phyloP scores from a whole-genome alignment of 2,329 filamentous ascomycete genomes.

The Penicillium sp. region DNA sequence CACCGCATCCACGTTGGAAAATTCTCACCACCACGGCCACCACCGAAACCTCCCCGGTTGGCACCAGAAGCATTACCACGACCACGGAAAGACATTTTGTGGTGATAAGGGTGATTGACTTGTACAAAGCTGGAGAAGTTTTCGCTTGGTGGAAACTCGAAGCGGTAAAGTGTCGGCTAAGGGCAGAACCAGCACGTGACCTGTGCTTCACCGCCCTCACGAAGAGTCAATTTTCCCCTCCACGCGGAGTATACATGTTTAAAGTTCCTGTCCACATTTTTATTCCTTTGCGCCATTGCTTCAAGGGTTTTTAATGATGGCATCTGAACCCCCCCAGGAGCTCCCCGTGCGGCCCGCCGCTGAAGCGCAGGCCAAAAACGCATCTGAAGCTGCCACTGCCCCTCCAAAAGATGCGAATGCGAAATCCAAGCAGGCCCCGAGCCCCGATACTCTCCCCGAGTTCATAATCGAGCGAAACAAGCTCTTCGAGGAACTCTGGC shows the following conservation, averaged over 20 bases:
- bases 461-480: slow-evolving; percentile 77
- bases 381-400: slow-evolving; percentile 24
- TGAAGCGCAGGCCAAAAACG: slow-evolving; percentile 19
- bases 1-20: not conserved
- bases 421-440: slow-evolving; percentile 17
- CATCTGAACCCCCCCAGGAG: slow-evolving; percentile 30
- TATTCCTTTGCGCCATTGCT: slow-evolving; percentile 15
- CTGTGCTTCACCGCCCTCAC: slow-evolving; percentile 30
- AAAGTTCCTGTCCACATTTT: slow-evolving; percentile 16
- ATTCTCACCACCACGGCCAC: slow-evolving; percentile 36
- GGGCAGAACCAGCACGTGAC: slow-evolving; percentile 26
- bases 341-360: slow-evolving; percentile 30
- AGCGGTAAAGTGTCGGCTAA: slow-evolving; percentile 35
- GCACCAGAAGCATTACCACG: slow-evolving; percentile 45
- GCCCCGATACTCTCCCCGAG: slow-evolving; percentile 49
- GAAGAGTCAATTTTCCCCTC: slow-evolving; percentile 20
- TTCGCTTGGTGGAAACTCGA: slow-evolving; percentile 40
- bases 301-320: slow-evolving; percentile 22
- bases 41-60: slow-evolving; percentile 43
- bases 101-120: slow-evolving; percentile 22
- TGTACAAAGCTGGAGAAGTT: slow-evolving; percentile 29
- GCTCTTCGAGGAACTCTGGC: slow-evolving; percentile 81
- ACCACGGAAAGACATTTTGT: slow-evolving; percentile 57
- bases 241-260: slow-evolving; percentile 8
- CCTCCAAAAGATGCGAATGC: slow-evolving; percentile 28